phyloP scores from a whole-genome alignment of 2,329 filamentous ascomycete genomes.

The Pleurostoma richardsiae region DNA sequence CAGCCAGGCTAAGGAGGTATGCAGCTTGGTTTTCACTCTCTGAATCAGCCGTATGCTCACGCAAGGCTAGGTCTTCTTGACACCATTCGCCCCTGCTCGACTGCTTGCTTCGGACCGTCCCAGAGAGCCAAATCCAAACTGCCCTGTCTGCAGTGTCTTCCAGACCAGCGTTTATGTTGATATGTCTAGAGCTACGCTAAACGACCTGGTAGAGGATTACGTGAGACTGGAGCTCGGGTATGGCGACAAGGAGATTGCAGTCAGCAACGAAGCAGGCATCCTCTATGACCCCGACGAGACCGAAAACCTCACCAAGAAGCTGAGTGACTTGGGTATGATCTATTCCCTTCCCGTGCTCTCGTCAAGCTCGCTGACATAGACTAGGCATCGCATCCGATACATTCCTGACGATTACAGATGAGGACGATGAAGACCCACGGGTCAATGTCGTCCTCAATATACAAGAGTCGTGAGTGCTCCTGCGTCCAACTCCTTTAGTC shows the following conservation, averaged over 20 bases:
- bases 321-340: conserved; percentile 64
- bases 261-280: conserved; percentile 70
- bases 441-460: conserved; percentile 76
- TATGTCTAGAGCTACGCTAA: conserved; percentile 65
- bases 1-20: conserved; percentile 67
- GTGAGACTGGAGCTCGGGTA: conserved; percentile 69
- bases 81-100: conserved; percentile 56
- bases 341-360: neutral
- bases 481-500: conserved; percentile 9
- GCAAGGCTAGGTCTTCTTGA: conserved; percentile 64
- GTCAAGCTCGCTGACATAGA: conserved; percentile 1
- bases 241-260: conserved; percentile 69
- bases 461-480: conserved; percentile 49
- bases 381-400: conserved; percentile 64
- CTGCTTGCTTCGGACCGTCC: conserved; percentile 53
- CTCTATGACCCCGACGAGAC: conserved; percentile 88
- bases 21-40: conserved; percentile 8
- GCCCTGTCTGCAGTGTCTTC: conserved; percentile 75
- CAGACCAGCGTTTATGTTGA: conserved; percentile 66
- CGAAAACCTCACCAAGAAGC: conserved; percentile 75
- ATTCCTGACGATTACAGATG: conserved; percentile 81
- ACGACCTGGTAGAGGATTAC: conserved; percentile 72
- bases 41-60: neutral
- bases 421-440: conserved; percentile 67
- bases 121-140: conserved; percentile 69